phyloP scores from a whole-genome alignment of 2,329 filamentous ascomycete species.

The Metarhizium robertsii region DNA sequence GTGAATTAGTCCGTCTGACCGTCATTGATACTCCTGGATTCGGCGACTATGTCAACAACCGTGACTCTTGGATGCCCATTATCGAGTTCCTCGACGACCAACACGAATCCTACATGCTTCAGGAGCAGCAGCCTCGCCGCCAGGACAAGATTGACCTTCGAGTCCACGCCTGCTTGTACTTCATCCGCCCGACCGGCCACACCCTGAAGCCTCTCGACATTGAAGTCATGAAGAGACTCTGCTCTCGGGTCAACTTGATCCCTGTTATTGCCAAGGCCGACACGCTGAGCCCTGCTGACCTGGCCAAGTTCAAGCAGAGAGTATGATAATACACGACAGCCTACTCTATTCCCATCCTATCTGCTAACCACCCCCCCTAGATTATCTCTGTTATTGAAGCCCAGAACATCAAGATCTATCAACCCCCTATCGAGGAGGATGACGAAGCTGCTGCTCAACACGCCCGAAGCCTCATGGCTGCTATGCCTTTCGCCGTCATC shows the following conservation, averaged over 20 bases:
- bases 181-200: conserved; percentile 97
- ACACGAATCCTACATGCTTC: conserved; percentile 99
- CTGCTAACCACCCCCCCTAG: conserved; percentile 37
- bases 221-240: conserved; percentile 99
- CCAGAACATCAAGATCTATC: conserved; percentile 99
- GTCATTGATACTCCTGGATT: conserved; percentile 99
- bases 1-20: conserved; percentile 73
- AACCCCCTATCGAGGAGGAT: conserved; percentile 94
- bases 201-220: conserved; percentile 98
- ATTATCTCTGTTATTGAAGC: conserved; percentile 93
- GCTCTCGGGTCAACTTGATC: conserved; percentile 95
- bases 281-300: conserved; percentile 85
- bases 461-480: conserved; percentile 85
- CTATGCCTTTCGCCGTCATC: conserved; percentile 98
- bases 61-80: conserved; percentile 99
- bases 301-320: conserved; percentile 90
- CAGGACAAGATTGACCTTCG: conserved; percentile 98
- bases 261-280: conserved; percentile 98
- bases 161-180: conserved; percentile 97
- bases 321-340: conserved; percentile 40
- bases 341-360: background rate
- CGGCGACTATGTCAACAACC: conserved; percentile 99
- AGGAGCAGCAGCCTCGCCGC: conserved; percentile 97
- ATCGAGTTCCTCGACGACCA: conserved; percentile 99
- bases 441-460: conserved; percentile 94